phyloP scores from a whole-genome alignment of 306 rosid genomes.

The Luffa aegyptiaca region DNA sequence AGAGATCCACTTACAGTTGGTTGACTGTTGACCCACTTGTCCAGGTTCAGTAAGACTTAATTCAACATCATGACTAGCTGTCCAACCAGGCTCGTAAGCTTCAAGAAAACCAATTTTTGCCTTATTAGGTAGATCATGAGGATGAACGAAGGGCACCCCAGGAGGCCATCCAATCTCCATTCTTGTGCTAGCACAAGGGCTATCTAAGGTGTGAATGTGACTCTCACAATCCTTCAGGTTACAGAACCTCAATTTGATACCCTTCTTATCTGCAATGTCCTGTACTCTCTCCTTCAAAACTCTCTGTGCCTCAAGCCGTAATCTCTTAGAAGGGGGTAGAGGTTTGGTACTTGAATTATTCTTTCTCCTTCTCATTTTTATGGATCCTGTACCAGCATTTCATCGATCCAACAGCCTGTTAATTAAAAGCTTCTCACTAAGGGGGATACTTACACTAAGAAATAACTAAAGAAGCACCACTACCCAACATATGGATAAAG shows the following conservation, averaged over 20 bases:
- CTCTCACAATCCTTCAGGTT: constrained; percentile 91
- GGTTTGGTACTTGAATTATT: constrained; percentile 73
- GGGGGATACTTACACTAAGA: constrained; percentile 40
- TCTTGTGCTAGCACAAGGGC: constrained; percentile 90
- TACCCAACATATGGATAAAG: constrained; percentile 17
- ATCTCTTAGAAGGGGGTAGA: constrained; percentile 93
- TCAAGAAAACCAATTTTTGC: constrained; percentile 96
- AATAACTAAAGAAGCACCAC: constrained; percentile 15
- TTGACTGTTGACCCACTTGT: constrained; percentile 69
- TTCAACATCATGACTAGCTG: constrained; percentile 71
- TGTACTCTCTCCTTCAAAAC: constrained; percentile 95
- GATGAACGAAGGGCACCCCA: constrained; percentile 98
- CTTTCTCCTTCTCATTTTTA: constrained; percentile 78
- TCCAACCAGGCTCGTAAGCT: constrained; percentile 99
- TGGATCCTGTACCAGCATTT: constrained; percentile 99
- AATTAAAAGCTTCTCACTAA: constrained; percentile 77
- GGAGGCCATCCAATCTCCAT: constrained; percentile 94
- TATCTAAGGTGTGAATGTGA: constrained; percentile 63
- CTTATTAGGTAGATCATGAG: constrained; percentile 94
- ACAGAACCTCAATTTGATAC: constrained; percentile 95
- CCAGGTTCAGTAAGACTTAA: constrained; percentile 58
- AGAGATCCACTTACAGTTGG: constrained; percentile 48
- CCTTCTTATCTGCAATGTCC: constrained; percentile 96
- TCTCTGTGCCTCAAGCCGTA: constrained; percentile 96
- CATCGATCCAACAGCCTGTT: constrained; percentile 97